phyloP scores from a whole-genome alignment of 2,329 filamentous ascomycete species.

The Colletotrichum filicis region DNA sequence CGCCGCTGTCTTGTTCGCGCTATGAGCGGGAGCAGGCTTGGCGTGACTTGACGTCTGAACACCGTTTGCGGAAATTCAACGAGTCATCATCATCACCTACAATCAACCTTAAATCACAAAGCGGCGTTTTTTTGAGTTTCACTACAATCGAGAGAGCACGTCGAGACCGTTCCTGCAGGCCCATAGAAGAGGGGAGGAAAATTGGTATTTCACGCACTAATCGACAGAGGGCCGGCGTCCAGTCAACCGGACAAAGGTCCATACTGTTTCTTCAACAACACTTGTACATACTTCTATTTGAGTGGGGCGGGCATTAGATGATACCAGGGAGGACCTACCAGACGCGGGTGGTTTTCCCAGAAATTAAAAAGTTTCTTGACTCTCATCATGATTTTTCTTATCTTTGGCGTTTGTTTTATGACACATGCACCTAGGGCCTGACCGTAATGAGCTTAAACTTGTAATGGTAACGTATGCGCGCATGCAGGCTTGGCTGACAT shows the following conservation, averaged over 20 bases:
- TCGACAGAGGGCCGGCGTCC: slow-evolving; percentile 7
- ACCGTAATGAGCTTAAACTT: not conserved
- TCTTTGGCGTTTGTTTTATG: no score
- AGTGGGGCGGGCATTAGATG: slow-evolving; percentile 6
- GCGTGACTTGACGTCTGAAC: not conserved
- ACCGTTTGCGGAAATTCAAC: not conserved
- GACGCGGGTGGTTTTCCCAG: not conserved
- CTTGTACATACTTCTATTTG: slow-evolving; percentile 20
- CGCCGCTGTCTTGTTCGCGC: slow-evolving; percentile 39
- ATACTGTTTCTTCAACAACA: not conserved
- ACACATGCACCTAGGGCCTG: not conserved
- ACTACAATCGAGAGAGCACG: not conserved
- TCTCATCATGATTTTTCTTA: not conserved
- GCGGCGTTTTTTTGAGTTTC: not conserved
- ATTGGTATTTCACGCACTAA: not conserved
- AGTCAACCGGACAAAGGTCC: not conserved
- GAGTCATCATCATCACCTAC: not conserved
- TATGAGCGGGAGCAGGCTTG: slow-evolving; percentile 32
- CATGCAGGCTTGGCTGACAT: not conserved
- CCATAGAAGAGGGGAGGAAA: not conserved
- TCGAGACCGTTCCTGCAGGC: not conserved
- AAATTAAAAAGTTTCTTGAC: not conserved
- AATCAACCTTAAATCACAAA: not conserved
- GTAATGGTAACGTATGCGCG: not conserved
- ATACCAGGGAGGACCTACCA: slow-evolving; percentile 22